phyloP scores from a whole-genome alignment of 176 grass and related monocot genomes.

The Melocanna baccifera region DNA sequence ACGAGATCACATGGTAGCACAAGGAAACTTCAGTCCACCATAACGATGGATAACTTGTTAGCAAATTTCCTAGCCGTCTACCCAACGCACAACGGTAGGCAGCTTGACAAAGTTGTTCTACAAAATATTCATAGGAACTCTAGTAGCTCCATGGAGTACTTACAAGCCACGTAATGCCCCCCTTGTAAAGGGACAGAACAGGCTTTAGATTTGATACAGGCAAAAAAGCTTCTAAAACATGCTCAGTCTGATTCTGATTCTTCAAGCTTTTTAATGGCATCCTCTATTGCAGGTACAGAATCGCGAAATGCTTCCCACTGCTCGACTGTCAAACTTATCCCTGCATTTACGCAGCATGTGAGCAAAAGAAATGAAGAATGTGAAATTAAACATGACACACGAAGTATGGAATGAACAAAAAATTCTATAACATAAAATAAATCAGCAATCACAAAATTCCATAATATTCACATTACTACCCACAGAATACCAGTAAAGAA shows the following conservation, averaged over 20 bases:
- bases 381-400: background rate
- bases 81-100: constrained; percentile 3
- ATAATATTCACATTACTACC: background rate
- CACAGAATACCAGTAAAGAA: background rate
- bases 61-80: background rate
- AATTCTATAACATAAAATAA: background rate
- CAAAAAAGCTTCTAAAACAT: constrained; percentile 13
- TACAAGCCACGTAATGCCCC: background rate
- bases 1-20: background rate
- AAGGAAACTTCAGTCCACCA: background rate
- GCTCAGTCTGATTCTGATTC: constrained; percentile 53
- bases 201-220: constrained; percentile 1
- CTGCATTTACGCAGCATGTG: constrained; percentile 26
- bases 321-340: constrained; percentile 76
- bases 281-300: constrained; percentile 62
- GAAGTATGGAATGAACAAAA: background rate
- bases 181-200: background rate
- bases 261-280: constrained; percentile 72
- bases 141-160: background rate
- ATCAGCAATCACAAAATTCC: background rate
- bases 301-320: constrained; percentile 84
- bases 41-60: background rate
- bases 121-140: constrained; percentile 7
- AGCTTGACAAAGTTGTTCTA: constrained; percentile 4
- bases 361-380: background rate